A percentile compares a stretch with the other conserved stretches of the same genome.
Conservation (phyloP, 805 yeast genomes). For the Candida germanica region DNA sequence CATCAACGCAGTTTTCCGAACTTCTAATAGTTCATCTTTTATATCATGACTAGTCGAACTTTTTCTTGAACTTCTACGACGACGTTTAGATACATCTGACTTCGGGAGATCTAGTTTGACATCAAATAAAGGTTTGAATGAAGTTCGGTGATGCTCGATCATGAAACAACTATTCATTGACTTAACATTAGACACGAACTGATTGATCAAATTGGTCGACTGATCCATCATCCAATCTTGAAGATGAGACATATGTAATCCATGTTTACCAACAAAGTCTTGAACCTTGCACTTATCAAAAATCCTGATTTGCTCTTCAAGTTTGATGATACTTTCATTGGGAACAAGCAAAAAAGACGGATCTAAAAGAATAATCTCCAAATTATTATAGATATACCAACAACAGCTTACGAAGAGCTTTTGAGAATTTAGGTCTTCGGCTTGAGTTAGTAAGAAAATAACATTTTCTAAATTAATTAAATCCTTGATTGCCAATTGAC, state of each 20-base stretch:
- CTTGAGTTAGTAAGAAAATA: conserved; percentile 49
- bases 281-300: conserved; percentile 26
- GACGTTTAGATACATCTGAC: conserved; percentile 17
- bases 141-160: conserved; percentile 32
- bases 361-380: conserved; percentile 59
- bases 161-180: conserved; percentile 31
- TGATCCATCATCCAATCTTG: conserved; percentile 20
- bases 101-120: conserved; percentile 18
- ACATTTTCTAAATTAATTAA: conserved; percentile 61
- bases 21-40: conserved; percentile 18
- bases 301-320: conserved; percentile 27
- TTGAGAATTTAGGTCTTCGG: conserved; percentile 49
- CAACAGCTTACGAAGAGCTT: conserved; percentile 59
- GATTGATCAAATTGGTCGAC: conserved; percentile 16
- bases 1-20: conserved; percentile 20
- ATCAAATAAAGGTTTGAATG: conserved; percentile 38
- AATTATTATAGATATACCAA: conserved; percentile 65
- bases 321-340: conserved; percentile 19
- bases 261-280: conserved; percentile 16
- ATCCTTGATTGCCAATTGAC: conserved; percentile 59
- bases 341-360: conserved; percentile 26
- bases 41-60: conserved; percentile 18
- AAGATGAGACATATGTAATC: background rate
- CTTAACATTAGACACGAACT: conserved; percentile 19
- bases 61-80: conserved; percentile 18